Evolutionary conservation across 2,329 filamentous ascomycete genomes (phyloP), one percentile per base, ranked within the genome.

Genomic region (Ascochyta viciae-villosae): DNA sequence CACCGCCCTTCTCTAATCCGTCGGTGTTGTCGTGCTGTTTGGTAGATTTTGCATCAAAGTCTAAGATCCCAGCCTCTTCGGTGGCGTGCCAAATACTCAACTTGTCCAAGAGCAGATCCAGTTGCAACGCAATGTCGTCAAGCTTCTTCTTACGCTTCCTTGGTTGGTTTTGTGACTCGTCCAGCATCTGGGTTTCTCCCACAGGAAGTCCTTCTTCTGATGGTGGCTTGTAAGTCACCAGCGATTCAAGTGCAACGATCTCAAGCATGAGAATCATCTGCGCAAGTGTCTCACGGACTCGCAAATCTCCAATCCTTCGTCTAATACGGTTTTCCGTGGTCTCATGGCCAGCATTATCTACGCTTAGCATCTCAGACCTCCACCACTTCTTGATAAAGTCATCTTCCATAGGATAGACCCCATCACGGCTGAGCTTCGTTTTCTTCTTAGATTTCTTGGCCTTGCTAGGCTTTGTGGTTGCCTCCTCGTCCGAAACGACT

Each of bases 11-110:
- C 29, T 64, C 64, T 50, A 57, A 48, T 39, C 60, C 54, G 34
- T 72, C 66, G 19, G 62, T 35, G 54, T 66, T 50, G 51, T 67
- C 59, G 10, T 61, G 60, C 49, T 66, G 63, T 15, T 68, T 65
- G 6, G 65, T 58, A 26, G 62, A 50, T 45, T 68, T 71, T 12
- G 63, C 48, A 34, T 75, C 71, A 40, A 74, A 75, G 33, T 73
- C 68, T 2, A 76, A 26, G 9, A 74, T 71, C 6, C 73, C 83
- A 60, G 89, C 85, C 22, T 86, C 77, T 33, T 87, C 86, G 7
- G 90, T 87, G 3, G 90, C 91, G 69, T 93, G 89, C 90, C 90
- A 94, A 57, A 95, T 95, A 66, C 89, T 91, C 23, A 95, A 78
- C 42, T 89, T 87, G 73, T 95, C 91, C 7, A 91, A 85, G 47